These are phyloP conservation scores for Stellera chamaejasme DNA, from an alignment of 345 rosid species.

Conservation along the genomic window DNA sequence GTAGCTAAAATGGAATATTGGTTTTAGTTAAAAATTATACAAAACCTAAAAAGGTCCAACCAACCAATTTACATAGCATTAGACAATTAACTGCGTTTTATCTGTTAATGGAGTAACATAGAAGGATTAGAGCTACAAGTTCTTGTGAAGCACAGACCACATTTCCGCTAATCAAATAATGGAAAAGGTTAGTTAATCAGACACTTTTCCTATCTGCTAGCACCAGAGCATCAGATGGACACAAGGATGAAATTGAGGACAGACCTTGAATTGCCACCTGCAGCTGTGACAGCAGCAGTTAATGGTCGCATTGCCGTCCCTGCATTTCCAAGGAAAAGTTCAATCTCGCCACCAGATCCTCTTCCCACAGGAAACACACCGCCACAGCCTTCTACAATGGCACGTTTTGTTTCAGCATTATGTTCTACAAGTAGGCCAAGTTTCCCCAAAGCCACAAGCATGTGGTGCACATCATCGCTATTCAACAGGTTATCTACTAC, in stretches of 20 bases:
- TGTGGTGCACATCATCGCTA: conserved; percentile 83
- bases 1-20: conserved; percentile 36
- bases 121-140: no score
- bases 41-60: conserved; percentile 2
- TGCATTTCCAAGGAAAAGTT: conserved; percentile 92
- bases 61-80: neutral
- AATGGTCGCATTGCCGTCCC: conserved; percentile 98
- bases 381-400: conserved; percentile 75
- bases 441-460: conserved; percentile 80
- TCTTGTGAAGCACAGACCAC: no score
- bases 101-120: no score
- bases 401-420: conserved; percentile 44
- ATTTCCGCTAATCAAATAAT: no score
- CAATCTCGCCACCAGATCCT: conserved; percentile 43
- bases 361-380: conserved; percentile 65
- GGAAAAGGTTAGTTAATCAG: no score
- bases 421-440: conserved; percentile 62
- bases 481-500: conserved; percentile 81
- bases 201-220: neutral
- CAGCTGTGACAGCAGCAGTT: conserved; percentile 86
- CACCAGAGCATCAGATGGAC: neutral
- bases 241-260: conserved; percentile 1
- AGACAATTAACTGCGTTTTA: no score
- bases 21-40: neutral
- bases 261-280: conserved; percentile 88